Evolutionary conservation across 2,329 filamentous ascomycete species (phyloP), one percentile per base, ranked within the genome.

Genomic region (Ceratocystis eucalypticola): DNA sequence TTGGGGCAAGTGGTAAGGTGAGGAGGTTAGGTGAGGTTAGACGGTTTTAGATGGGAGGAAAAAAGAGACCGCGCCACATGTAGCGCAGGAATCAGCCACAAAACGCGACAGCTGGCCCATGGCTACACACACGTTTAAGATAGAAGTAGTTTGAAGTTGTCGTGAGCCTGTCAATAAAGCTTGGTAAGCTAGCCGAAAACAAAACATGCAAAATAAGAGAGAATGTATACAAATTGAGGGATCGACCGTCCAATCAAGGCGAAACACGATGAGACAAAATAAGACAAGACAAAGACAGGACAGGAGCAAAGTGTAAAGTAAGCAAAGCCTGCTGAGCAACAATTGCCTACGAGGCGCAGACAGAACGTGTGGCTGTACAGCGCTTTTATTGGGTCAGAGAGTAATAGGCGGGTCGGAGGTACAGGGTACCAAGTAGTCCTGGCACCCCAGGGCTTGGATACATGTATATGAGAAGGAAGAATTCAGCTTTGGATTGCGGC

Each of bases 361-460:
- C 22, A n/a, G 61, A 62, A 62, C 37, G 61, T 46, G 37, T 17
- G 44, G 61, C 37, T 28, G 61, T 45, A 62, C 37, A 62, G 61
- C 8, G 41, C 22, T 28, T 17, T 45, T 25, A 45, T 45, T 45
- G 55, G 55, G 55, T n/a, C 48, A 28, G 28, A 25, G 37, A 41
- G 37, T 30, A 20, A 37, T 59, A 41, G 55, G n/a, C 55, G 30
- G 28, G 3, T 20, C 30, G 28, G n/a, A 30, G 30, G 55, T 33
- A 30, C 55, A 59, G 55, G 53, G 55, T 59, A 37, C 48, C 25
- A 53, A 53, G 48, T 59, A 59, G 28, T 59, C 30, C 55, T 59
- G 55, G 48, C 48, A 53, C 48, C 20, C 15, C 12, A 25, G 48
- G 46, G 46, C 37, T 41, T 41, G 37, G 37, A 41, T 41, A 41